A percentile compares a stretch with the other conserved stretches of the same genome.
Evolutionary conservation across 2,329 filamentous ascomycete genomes (phyloP).

Genomic region (Penicillium sp.): DNA sequence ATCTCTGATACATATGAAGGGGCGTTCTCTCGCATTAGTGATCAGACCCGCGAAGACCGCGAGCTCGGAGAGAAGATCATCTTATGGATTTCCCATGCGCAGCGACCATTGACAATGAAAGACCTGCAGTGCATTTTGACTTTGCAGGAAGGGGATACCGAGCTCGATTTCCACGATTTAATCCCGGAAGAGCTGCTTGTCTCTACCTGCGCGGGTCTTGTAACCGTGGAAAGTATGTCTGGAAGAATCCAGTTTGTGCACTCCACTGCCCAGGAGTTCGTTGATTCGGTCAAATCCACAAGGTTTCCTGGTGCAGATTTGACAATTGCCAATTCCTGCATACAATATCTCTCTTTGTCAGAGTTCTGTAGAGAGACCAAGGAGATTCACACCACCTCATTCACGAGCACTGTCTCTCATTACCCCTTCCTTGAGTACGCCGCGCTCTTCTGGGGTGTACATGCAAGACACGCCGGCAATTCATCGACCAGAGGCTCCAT

Average conservation of each 20-base stretch:
- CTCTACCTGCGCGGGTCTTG: slow-evolving; percentile 3
- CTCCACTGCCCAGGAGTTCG: slow-evolving; percentile 1
- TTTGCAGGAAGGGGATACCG: neutral
- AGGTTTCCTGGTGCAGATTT: neutral
- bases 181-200: neutral
- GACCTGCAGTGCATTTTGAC: slow-evolving; percentile 2
- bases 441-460: slow-evolving; percentile 1
- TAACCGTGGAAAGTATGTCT: neutral
- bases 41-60: neutral
- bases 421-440: slow-evolving; percentile 3
- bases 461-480: neutral
- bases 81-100: slow-evolving; percentile 1
- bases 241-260: neutral
- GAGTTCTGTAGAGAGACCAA: slow-evolving; percentile 1
- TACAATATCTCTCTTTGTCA: neutral
- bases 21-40: neutral
- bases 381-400: neutral
- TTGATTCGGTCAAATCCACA: neutral
- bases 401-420: neutral
- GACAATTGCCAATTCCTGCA: neutral
- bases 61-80: slow-evolving; percentile 2
- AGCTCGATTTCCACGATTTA: neutral
- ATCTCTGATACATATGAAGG: slow-evolving; percentile 1
- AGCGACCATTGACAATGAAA: neutral
- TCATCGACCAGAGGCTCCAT: neutral